Conservation (phyloP, 2,329 filamentous ascomycete species). For the Nemania diffusa region DNA sequence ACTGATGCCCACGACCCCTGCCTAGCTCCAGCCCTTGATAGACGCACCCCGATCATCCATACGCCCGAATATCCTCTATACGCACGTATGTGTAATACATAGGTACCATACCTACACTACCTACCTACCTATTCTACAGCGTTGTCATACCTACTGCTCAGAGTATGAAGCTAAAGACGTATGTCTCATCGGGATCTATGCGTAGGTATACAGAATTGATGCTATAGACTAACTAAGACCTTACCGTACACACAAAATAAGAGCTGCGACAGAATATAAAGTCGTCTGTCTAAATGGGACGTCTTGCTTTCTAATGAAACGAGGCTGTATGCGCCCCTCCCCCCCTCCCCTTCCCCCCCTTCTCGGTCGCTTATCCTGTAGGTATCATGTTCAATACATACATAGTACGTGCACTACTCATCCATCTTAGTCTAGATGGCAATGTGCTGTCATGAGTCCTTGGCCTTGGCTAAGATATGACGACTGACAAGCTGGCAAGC, state of each 20-base stretch:
- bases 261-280: neutral
- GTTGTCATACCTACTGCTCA: too few species aligned
- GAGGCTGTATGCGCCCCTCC: too few species aligned
- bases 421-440: too few species aligned
- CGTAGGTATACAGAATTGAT: too few species aligned
- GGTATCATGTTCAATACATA: too few species aligned
- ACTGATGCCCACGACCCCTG: slow-evolving; percentile 7
- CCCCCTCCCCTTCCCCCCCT: too few species aligned
- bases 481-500: slow-evolving; percentile 12
- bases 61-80: neutral
- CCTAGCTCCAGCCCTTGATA: slow-evolving; percentile 6
- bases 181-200: neutral
- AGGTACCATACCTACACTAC: neutral
- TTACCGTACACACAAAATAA: neutral
- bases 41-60: slow-evolving; percentile 9
- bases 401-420: too few species aligned
- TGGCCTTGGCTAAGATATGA: neutral
- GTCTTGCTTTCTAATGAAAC: too few species aligned
- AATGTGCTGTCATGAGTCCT: neutral
- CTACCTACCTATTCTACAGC: neutral
- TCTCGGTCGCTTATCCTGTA: too few species aligned
- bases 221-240: too few species aligned
- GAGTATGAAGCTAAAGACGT: neutral
- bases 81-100: neutral
- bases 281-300: too few species aligned